Evolutionary conservation across 352 stramenopile genomes (phyloP).

Genomic region (Plasmopara halstedii): DNA sequence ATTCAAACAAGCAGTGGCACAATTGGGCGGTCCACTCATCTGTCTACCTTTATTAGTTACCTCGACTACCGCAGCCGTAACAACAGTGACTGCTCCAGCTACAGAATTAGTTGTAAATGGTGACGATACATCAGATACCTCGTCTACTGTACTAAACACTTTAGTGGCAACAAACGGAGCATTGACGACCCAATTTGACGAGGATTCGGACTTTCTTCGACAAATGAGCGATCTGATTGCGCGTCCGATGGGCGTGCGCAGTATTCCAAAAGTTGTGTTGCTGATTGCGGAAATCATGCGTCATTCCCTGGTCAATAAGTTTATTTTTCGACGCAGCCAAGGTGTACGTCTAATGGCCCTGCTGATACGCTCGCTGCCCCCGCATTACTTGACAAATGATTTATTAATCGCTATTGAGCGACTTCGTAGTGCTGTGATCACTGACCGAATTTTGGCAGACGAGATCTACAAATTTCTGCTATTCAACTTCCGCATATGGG

Average conservation of each 20-base stretch:
- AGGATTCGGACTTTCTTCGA: conserved; percentile 63
- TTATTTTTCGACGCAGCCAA: conserved; percentile 75
- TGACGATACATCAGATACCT: conserved; percentile 2
- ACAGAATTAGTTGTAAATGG: conserved; percentile 5
- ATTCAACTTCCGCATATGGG: conserved; percentile 83
- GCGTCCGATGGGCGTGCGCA: conserved; percentile 56
- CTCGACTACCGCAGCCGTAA: conserved; percentile 28
- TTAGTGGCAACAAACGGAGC: conserved; percentile 6
- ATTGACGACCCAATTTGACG: conserved; percentile 59
- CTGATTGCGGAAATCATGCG: conserved; percentile 81
- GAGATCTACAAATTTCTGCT: conserved; percentile 81
- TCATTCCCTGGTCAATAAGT: conserved; percentile 83
- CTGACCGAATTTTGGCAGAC: conserved; percentile 66
- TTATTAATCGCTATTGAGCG: conserved; percentile 67
- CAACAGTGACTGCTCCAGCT: conserved; percentile 16
- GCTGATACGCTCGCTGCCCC: conserved; percentile 57
- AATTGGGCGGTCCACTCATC: conserved; percentile 52
- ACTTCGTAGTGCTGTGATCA: conserved; percentile 64
- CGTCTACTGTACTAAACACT: conserved; percentile 3
- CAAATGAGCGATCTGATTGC: conserved; percentile 71
- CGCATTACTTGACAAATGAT: conserved; percentile 58
- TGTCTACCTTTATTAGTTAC: conserved; percentile 62
- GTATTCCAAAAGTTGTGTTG: conserved; percentile 67
- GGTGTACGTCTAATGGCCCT: conserved; percentile 63
- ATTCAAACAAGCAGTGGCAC: conserved; percentile 64